Evolutionary conservation across 257 asterid species (phyloP).

Genomic region (Ilex asprella): DNA sequence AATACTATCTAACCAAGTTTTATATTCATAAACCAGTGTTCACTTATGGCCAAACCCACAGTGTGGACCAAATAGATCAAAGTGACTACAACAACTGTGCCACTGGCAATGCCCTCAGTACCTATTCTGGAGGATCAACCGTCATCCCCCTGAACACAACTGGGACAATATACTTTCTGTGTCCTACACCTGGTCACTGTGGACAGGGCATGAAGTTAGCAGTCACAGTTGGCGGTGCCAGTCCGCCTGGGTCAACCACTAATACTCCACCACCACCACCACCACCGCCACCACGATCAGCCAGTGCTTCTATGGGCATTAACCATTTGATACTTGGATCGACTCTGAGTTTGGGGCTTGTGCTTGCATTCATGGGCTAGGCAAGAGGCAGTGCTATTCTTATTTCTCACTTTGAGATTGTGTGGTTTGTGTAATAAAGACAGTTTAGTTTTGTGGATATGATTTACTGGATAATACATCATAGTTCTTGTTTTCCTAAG

Average conservation of each 20-base stretch:
- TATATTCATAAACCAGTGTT: background rate
- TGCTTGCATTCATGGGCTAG: constrained; percentile 47
- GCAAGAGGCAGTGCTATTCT: constrained; percentile 69
- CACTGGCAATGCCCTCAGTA: constrained; percentile 22
- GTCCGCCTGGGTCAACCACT: constrained; percentile 10
- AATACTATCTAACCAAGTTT: too few species aligned
- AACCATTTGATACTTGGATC: constrained; percentile 25
- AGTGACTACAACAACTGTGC: background rate
- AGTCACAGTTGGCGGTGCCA: constrained; percentile 10
- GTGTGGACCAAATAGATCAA: too few species aligned
- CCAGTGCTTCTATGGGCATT: constrained; percentile 16
- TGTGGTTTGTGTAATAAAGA: too few species aligned
- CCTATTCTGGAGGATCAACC: constrained; percentile 29
- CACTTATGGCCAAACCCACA: too few species aligned
- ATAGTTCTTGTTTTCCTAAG: too few species aligned
- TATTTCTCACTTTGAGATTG: background rate
- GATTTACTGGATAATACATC: too few species aligned
- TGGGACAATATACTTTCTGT: constrained; percentile 45
- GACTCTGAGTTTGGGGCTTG: constrained; percentile 31
- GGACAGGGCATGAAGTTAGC: constrained; percentile 43
- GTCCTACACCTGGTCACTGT: constrained; percentile 52
- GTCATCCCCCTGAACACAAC: constrained; percentile 27
- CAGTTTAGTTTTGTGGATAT: too few species aligned
- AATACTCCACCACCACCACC: constrained; percentile 10
- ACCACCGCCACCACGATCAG: constrained; percentile 3